These are phyloP conservation scores for Aspergillus steynii DNA, from an alignment of 495 filamentous ascomycete genomes.

Conservation along the genomic window DNA sequence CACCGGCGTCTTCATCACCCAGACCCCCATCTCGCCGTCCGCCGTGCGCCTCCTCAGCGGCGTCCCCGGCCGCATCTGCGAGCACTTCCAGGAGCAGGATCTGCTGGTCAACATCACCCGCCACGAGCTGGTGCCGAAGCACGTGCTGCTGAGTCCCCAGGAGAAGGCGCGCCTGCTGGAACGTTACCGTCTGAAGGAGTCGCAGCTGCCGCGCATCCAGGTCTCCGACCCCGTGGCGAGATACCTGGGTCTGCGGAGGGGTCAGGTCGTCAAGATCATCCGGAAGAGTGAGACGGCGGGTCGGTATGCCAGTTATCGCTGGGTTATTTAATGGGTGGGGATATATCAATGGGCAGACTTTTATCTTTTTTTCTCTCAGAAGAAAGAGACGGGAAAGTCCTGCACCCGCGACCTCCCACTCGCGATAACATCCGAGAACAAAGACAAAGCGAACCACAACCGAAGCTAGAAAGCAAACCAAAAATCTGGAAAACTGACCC, in stretches of 20 bases:
- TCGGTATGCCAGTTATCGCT: conserved; percentile 63
- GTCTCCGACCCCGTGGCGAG: conserved; percentile 86
- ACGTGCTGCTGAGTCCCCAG: conserved; percentile 83
- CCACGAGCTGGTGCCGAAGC: conserved; percentile 94
- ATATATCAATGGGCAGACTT: no score
- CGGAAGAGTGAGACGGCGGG: conserved; percentile 67
- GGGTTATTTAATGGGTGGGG: conserved; percentile 51
- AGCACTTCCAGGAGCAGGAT: conserved; percentile 94
- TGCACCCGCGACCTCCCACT: no score
- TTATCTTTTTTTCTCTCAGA: no score
- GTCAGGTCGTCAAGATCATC: conserved; percentile 98
- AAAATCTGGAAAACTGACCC: conserved; percentile 1
- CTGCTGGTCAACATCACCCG: conserved; percentile 97
- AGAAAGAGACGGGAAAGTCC: background rate
- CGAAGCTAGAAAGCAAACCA: background rate
- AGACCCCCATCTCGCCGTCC: conserved; percentile 75
- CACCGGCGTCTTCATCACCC: conserved; percentile 85
- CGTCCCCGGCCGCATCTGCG: conserved; percentile 75
- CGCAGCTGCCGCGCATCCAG: conserved; percentile 90
- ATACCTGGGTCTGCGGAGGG: conserved; percentile 87
- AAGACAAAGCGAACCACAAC: conserved; percentile 9
- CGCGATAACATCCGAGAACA: background rate
- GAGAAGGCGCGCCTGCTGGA: conserved; percentile 83
- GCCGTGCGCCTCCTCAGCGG: conserved; percentile 71
- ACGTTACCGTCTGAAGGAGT: conserved; percentile 94